Evolutionary conservation across 2,329 filamentous ascomycete genomes (phyloP), one percentile per base, ranked within the genome.

Genomic region (Exophiala alcalophila): DNA sequence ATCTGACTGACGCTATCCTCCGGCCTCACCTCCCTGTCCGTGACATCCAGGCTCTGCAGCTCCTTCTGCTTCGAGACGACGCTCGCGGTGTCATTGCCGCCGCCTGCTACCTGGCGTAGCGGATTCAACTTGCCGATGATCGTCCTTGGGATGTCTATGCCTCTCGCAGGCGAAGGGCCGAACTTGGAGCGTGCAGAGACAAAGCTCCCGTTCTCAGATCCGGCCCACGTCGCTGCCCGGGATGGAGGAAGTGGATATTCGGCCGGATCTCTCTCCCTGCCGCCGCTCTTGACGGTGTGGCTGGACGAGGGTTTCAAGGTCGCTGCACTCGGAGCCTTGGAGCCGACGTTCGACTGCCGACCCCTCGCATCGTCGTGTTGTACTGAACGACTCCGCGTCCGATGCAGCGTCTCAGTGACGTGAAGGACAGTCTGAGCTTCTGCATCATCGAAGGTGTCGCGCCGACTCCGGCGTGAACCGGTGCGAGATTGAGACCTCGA

Each of bases 1-100:
- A 57, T 40, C 50, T 57, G 54, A 49, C 53, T 55, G 1, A 57
- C 51, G 42, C 50, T 54, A 33, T 57, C 54, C 30, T 51, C 49
- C 7, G 54, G 54, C 29, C 47, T 40, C 15, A 57, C 49, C 42
- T 57, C 54, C 24, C 35, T 26, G 24, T 44, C 42, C 38, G 45
- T 40, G 9, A 55, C 37, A 39, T 53, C 46, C 12, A 55, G 16
- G 16, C 35, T 35, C 25, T 28, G 40, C 14, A 50, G 16, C 18
- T 55, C 54, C 37, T 53, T 50, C 27, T 54, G 36, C 30, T 54
- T 57, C 14, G 50, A 49, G 5, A 54, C 32, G 26, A 54, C 45
- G 19, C 45, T 54, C 49, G 40, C 42, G 6, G 42, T 42, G 8
- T 48, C 32, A 20, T 44, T 39, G 11, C 35, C 25, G 11, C 16